Percentiles rank a stretch among this genome's conserved stretches.
These are phyloP conservation scores for Exophiala sp. DNA, from an alignment of 2,329 filamentous ascomycete genomes.

Conservation along the genomic window DNA sequence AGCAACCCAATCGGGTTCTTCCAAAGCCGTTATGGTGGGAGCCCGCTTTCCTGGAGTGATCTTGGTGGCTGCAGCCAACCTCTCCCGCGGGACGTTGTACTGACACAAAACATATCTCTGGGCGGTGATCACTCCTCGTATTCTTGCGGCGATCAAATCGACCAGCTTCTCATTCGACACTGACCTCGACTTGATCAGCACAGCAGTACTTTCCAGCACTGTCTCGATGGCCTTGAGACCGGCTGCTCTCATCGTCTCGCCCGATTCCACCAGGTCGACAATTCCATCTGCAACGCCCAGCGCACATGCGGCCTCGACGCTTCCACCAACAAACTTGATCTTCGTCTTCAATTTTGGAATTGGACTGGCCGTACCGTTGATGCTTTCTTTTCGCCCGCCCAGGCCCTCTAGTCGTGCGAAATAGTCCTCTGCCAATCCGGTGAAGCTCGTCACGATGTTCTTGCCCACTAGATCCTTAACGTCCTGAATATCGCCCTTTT, in stretches of 20 bases:
- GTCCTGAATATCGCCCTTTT: conserved; percentile 65
- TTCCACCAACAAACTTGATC: conserved; percentile 90
- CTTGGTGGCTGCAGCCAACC: conserved; percentile 60
- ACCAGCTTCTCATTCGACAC: conserved; percentile 75
- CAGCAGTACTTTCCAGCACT: conserved; percentile 77
- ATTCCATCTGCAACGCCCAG: conserved; percentile 94
- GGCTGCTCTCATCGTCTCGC: conserved; percentile 95
- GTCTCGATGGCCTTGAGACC: conserved; percentile 92
- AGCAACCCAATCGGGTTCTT: conserved; percentile 89
- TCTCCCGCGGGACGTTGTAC: conserved; percentile 77
- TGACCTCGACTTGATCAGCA: conserved; percentile 84
- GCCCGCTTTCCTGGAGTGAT: conserved; percentile 93
- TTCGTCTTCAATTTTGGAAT: conserved; percentile 66
- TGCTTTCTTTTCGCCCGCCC: conserved; percentile 34
- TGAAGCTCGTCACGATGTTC: conserved; percentile 94
- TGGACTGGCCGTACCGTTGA: conserved; percentile 33
- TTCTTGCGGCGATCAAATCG: conserved; percentile 76
- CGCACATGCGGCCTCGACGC: conserved; percentile 94
- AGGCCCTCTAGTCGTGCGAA: conserved; percentile 68
- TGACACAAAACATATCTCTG: conserved; percentile 92
- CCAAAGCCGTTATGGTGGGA: conserved; percentile 82
- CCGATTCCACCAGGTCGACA: conserved; percentile 95
- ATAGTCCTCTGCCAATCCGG: conserved; percentile 73
- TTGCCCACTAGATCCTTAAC: conserved; percentile 78
- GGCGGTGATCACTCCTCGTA: conserved; percentile 89